Conservation (phyloP, 176 grass and related monocot species). For the Oryza officinalis region DNA sequence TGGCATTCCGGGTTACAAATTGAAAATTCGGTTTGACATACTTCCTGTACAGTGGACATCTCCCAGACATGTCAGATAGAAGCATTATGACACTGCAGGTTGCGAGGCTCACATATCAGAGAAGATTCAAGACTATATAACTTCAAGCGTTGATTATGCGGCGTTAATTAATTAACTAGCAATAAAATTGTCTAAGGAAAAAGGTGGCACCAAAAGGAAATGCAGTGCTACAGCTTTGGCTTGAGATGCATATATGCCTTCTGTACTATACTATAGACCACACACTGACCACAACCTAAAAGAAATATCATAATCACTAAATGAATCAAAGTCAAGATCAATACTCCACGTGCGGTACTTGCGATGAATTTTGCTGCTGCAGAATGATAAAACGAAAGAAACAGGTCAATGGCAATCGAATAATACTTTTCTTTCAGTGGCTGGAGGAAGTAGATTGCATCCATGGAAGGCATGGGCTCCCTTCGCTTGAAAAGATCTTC, state of each 20-base stretch:
- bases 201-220: neutral
- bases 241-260: slow-evolving; percentile 5
- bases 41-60: slow-evolving; percentile 94
- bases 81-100: slow-evolving; percentile 91
- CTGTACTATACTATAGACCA: neutral
- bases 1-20: slow-evolving; percentile 21
- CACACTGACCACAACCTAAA: neutral
- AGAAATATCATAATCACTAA: neutral
- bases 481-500: slow-evolving; percentile 98
- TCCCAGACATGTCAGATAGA: slow-evolving; percentile 98
- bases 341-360: neutral
- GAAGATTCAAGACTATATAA: slow-evolving; percentile 19
- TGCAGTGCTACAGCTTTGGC: neutral
- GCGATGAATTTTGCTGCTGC: neutral
- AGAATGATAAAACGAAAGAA: neutral
- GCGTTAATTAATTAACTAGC: neutral
- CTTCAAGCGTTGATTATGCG: neutral
- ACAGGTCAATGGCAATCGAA: neutral
- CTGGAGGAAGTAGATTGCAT: slow-evolving; percentile 94
- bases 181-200: neutral
- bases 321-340: neutral
- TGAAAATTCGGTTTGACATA: slow-evolving; percentile 43
- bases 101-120: slow-evolving; percentile 32
- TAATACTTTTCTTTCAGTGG: slow-evolving; percentile 97
- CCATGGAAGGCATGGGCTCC: slow-evolving; percentile 94